Percentiles rank a stretch among this genome's conserved stretches.
Conservation (phyloP, 208 protist genomes). For the Trypanosomatidae sp. region DNA sequence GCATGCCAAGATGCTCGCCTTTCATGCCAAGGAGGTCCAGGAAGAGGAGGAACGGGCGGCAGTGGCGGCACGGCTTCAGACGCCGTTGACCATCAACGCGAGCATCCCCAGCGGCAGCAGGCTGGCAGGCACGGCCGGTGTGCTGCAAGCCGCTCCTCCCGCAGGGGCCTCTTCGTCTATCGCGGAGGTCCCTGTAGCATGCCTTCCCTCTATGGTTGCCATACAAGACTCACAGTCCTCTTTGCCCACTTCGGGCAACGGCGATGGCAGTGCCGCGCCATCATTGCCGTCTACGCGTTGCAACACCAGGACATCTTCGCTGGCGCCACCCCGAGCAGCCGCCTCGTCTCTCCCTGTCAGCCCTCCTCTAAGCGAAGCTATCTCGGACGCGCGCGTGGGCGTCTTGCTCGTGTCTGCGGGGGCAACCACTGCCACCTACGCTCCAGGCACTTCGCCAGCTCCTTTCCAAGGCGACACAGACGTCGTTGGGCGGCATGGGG, state of each 20-base stretch:
- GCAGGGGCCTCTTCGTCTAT: background rate
- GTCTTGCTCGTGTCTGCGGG: background rate
- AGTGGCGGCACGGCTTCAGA: background rate
- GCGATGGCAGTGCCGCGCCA: background rate
- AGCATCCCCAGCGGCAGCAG: background rate
- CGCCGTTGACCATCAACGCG: background rate
- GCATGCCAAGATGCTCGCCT: background rate
- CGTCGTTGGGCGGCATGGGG: background rate
- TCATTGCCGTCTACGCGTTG: background rate
- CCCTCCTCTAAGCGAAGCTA: background rate
- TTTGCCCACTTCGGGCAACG: background rate
- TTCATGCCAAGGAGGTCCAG: conserved; percentile 3
- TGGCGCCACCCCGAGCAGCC: background rate
- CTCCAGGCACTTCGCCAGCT: background rate
- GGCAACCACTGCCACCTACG: background rate
- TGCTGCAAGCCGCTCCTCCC: background rate
- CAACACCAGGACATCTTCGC: background rate
- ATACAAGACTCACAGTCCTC: conserved; percentile 1
- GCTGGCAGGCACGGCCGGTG: background rate
- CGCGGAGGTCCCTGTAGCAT: background rate
- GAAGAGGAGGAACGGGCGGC: conserved; percentile 3
- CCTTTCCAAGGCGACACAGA: no score
- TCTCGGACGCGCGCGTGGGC: background rate
- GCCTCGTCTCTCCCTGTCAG: background rate
- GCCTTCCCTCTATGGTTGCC: background rate